These are phyloP conservation scores for Fusarium bulbicola DNA, from an alignment of 2,329 filamentous ascomycete species.

Conservation along the genomic window DNA sequence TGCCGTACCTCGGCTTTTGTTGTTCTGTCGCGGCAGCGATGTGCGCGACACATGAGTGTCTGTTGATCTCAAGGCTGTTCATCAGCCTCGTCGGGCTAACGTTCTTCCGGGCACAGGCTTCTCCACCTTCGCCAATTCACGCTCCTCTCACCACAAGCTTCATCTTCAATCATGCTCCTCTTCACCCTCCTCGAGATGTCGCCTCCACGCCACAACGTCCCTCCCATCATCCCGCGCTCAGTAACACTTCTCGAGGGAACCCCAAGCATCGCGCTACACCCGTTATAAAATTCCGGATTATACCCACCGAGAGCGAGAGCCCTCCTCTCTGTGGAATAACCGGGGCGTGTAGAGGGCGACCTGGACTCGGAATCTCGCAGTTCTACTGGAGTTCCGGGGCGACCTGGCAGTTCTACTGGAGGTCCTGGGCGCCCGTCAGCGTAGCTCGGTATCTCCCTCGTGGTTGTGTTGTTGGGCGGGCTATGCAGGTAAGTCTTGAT, in stretches of 20 bases:
- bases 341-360: conserved; percentile 15
- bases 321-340: conserved; percentile 7
- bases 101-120: accelerated
- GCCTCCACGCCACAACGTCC: background rate
- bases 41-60: background rate
- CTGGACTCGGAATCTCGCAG: conserved; percentile 16
- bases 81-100: background rate
- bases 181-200: conserved; percentile 1
- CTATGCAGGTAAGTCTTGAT: background rate
- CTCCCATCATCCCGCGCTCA: background rate
- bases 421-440: conserved; percentile 4
- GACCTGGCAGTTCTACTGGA: conserved; percentile 21
- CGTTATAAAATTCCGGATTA: conserved; percentile 22
- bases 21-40: background rate
- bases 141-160: background rate
- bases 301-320: conserved; percentile 1
- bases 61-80: background rate
- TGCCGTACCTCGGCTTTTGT: accelerated
- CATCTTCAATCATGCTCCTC: background rate
- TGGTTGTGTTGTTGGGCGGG: background rate
- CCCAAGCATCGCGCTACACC: conserved; percentile 9
- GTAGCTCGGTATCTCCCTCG: background rate
- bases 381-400: conserved; percentile 17
- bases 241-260: background rate
- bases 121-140: background rate